Conservation (phyloP, 345 rosid genomes). For the Microcos paniculata region DNA sequence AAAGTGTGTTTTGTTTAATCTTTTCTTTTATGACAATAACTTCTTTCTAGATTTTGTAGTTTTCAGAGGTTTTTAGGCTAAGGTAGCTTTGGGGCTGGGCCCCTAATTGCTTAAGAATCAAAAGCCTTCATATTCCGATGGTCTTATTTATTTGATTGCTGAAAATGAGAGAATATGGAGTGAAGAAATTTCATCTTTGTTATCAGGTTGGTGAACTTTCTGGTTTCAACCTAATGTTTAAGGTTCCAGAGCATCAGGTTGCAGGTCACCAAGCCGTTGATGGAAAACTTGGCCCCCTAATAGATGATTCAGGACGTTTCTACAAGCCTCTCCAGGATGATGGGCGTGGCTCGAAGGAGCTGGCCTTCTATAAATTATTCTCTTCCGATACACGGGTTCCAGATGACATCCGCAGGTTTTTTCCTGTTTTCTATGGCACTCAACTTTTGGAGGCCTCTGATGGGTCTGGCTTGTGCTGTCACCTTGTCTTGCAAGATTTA, state of each 20-base stretch:
- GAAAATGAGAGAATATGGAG: neutral
- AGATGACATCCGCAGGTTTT: slow-evolving; percentile 57
- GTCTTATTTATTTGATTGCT: neutral
- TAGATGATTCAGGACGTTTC: slow-evolving; percentile 79
- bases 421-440: slow-evolving; percentile 75
- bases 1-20: neutral
- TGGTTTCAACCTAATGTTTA: slow-evolving; percentile 51
- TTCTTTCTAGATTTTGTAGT: neutral
- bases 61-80: neutral
- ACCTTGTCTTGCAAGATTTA: slow-evolving; percentile 71
- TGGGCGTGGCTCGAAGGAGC: slow-evolving; percentile 70
- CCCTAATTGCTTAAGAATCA: neutral
- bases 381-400: slow-evolving; percentile 59
- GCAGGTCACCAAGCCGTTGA: slow-evolving; percentile 76
- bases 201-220: slow-evolving; percentile 21
- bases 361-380: slow-evolving; percentile 69
- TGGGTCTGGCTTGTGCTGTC: slow-evolving; percentile 60
- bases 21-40: neutral
- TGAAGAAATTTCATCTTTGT: slow-evolving; percentile 12
- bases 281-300: slow-evolving; percentile 75
- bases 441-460: slow-evolving; percentile 74
- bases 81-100: neutral
- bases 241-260: slow-evolving; percentile 89
- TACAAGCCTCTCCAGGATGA: slow-evolving; percentile 85
- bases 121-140: neutral